Percentiles rank a stretch among this genome's conserved stretches.
phyloP scores from a whole-genome alignment of 2,329 filamentous ascomycete genomes.

The Lojkania enalia region DNA sequence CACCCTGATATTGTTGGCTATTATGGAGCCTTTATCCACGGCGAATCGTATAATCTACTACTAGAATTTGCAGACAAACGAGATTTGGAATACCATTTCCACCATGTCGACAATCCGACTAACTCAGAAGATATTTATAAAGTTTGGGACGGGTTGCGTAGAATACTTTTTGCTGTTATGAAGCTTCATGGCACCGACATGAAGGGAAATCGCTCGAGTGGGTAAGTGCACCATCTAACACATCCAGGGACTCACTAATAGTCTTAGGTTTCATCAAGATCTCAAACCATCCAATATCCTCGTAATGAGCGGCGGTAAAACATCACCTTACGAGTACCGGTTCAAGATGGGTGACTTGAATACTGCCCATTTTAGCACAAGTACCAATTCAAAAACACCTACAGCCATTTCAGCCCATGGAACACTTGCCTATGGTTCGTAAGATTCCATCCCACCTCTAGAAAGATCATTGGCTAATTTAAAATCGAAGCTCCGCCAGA shows the following conservation, averaged over 20 bases:
- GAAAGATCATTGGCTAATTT: not conserved
- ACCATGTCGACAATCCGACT: not conserved
- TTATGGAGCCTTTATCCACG: not conserved
- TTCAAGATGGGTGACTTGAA: constrained; percentile 46
- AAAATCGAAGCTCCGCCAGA: not conserved
- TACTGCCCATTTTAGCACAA: constrained; percentile 27
- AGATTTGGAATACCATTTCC: not conserved
- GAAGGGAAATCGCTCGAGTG: not conserved
- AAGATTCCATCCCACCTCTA: too few relatives aligned
- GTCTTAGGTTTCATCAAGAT: constrained; percentile 48
- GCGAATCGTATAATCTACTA: not conserved
- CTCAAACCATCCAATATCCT: constrained; percentile 50
- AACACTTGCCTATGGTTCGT: not conserved
- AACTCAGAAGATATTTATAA: not conserved
- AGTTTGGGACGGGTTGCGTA: not conserved
- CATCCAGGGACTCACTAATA: not conserved
- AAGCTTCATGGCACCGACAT: not conserved
- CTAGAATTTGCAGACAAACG: not conserved
- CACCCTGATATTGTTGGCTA: not conserved
- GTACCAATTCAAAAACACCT: not conserved
- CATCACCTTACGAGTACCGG: constrained; percentile 4
- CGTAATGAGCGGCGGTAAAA: constrained; percentile 17
- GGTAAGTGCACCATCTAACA: not conserved
- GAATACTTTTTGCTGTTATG: not conserved
- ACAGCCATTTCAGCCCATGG: not conserved